A percentile compares a stretch with the other conserved stretches of the same genome.
These are phyloP conservation scores for Dendrobium huoshanense DNA, from an alignment of 106 monocot genomes.

Conservation along the genomic window DNA sequence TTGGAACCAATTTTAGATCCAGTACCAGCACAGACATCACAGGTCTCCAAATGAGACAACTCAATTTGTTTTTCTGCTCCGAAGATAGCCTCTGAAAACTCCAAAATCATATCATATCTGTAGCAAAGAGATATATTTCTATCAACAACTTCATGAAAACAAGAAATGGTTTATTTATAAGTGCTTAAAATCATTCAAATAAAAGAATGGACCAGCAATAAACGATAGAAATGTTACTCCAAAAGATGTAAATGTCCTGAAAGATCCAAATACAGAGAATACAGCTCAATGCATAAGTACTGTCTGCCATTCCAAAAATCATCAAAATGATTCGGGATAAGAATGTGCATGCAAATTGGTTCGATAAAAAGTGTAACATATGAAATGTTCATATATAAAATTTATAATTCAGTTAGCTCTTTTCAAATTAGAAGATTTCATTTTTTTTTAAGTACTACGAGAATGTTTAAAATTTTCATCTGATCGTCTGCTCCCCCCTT, in stretches of 20 bases:
- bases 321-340: too few species aligned
- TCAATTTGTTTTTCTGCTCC: constrained; percentile 90
- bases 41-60: constrained; percentile 91
- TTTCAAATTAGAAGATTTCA: too few species aligned
- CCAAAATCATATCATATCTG: constrained; percentile 87
- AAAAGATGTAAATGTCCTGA: neutral
- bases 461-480: too few species aligned
- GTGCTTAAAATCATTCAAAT: neutral
- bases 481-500: too few species aligned
- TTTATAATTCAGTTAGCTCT: too few species aligned
- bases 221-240: neutral
- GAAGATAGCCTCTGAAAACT: constrained; percentile 88
- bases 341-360: too few species aligned
- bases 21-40: constrained; percentile 74
- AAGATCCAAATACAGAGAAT: neutral
- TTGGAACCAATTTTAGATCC: constrained; percentile 87
- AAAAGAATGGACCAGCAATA: neutral
- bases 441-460: too few species aligned
- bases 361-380: too few species aligned
- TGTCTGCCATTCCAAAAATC: too few species aligned
- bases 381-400: too few species aligned
- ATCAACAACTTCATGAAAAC: neutral
- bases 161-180: neutral
- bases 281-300: neutral
- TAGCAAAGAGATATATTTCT: too few species aligned